phyloP scores from a whole-genome alignment of 208 protist genomes.

The Acanthamoeba rhysodes region DNA sequence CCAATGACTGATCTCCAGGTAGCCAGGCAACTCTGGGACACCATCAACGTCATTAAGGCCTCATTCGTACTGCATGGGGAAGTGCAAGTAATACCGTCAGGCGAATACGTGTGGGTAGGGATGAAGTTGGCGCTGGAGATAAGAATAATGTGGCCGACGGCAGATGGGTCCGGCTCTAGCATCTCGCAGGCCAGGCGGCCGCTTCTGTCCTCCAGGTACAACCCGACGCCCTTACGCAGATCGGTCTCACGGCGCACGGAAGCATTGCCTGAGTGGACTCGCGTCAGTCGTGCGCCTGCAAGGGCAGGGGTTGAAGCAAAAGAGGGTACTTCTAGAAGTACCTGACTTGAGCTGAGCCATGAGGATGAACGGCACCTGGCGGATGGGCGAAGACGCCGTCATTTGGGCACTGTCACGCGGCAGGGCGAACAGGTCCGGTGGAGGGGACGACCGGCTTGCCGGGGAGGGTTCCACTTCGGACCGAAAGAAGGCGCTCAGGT shows the following conservation, averaged over 20 bases:
- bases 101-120: neutral
- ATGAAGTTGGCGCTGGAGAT: slow-evolving; percentile 34
- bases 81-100: neutral
- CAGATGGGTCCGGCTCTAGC: slow-evolving; percentile 7
- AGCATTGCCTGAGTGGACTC: neutral
- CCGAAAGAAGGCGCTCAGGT: neutral
- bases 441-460: neutral
- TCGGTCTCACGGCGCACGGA: neutral
- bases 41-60: too few relatives aligned
- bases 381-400: neutral
- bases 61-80: too few relatives aligned
- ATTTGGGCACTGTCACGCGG: neutral
- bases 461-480: neutral
- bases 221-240: neutral
- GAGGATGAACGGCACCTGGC: neutral
- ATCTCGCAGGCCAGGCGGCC: slow-evolving; percentile 45
- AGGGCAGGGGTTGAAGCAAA: neutral
- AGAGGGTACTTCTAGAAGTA: neutral
- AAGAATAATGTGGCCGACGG: neutral
- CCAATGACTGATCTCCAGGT: slow-evolving; percentile 27
- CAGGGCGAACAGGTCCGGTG: neutral
- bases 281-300: neutral
- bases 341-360: neutral
- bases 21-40: neutral
- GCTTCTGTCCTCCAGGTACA: slow-evolving; percentile 10